Base-by-base conservation (phyloP, 2,329 filamentous ascomycete genomes). In the Hypoxylon rubiginosum region DNA sequence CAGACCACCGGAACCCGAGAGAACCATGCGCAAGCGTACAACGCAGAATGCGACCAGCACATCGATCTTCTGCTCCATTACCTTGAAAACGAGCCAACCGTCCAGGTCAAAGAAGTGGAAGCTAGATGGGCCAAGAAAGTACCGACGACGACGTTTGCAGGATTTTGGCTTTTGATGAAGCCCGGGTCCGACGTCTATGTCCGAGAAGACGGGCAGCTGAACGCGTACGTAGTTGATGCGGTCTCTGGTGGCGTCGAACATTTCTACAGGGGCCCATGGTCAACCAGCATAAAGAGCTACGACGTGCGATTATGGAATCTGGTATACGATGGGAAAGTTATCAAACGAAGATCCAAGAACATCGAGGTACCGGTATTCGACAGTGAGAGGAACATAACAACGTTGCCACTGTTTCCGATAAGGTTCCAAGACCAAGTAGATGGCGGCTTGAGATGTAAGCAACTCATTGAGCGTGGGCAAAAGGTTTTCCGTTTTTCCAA, bases 51-150 rank as follows among this genome's bases (percentile, higher is more conserved):
- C 17, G 62, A 68, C 19, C 46, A 30, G 3, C 66, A 68, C 56
- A 68, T 68, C n/a, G 62, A 66, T 6, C 53, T 53, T 34, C 28
- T 68, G 45, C 66, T 68, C 41, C n/a, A 68, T 13, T 68, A 58
- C 24, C 66, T 68, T 4, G 62, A 68, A 6, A 51, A 61, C 26
- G 66, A 68, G 21, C 66, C 58, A 19, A 58, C 36, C 9, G 43
- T 68, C 26, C 58, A 50, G 5, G 41, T 63, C 11, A 46, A 50
- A n/a, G 36, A 26, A 3, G 11, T 60, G 24, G 66, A 68, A 62
- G 61, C 62, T 19, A 58, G 36, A 15, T 68, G 66, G 66, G 62
- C 62, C 5, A 62, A 63, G 34, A 68, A 66, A 11, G 51, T 53
- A 3, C 66, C 66, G 11, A 63, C 66, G 3, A 68, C 66, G 17